These are phyloP conservation scores for Rickenella mellea DNA, from an alignment of 768 basidiomycete genomes.

Conservation along the genomic window DNA sequence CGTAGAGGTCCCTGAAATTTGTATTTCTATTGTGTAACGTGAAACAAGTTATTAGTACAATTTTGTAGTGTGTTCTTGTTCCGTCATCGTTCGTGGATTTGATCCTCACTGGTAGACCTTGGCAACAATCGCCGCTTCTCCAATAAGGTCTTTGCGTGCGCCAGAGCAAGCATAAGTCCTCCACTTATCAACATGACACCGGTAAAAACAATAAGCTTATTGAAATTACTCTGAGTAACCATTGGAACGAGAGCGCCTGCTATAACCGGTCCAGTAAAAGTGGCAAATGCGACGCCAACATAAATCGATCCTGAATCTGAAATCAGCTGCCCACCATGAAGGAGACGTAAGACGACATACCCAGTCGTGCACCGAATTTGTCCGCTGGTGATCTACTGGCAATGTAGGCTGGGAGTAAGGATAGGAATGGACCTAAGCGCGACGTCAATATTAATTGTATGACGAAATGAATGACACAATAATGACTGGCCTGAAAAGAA, in stretches of 20 bases:
- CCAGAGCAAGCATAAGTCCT: neutral
- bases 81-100: constrained; percentile 52
- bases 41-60: neutral
- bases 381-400: constrained; percentile 20
- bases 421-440: constrained; percentile 18
- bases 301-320: constrained; percentile 16
- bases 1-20: neutral
- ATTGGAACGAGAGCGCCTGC: constrained; percentile 20
- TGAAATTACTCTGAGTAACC: constrained; percentile 15
- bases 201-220: constrained; percentile 20
- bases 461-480: neutral
- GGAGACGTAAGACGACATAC: constrained; percentile 8
- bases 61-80: constrained; percentile 37
- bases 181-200: constrained; percentile 16
- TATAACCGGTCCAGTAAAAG: constrained; percentile 22
- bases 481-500: constrained; percentile 17
- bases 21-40: neutral
- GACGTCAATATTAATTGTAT: neutral
- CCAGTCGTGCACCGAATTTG: constrained; percentile 20
- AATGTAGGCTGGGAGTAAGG: constrained; percentile 20
- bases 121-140: constrained; percentile 26
- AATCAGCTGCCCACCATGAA: neutral
- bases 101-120: constrained; percentile 55
- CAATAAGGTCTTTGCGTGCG: neutral
- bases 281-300: constrained; percentile 18